Conservation (phyloP, 495 filamentous ascomycete species). For the Talaromyces adpressus region DNA sequence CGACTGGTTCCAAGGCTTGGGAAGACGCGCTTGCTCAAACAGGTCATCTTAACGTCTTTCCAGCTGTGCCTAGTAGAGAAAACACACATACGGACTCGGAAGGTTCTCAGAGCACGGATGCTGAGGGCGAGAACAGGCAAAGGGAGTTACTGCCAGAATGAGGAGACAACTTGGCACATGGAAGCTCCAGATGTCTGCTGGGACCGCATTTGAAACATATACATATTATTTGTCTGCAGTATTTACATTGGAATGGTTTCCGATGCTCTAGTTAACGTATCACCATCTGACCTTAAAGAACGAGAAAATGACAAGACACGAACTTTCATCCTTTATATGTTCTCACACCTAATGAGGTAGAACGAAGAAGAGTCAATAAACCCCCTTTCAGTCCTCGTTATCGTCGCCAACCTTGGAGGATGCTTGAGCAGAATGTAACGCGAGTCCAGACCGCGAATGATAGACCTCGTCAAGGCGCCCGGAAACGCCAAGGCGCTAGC, state of each 20-base stretch:
- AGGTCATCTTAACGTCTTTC: constrained; percentile 27
- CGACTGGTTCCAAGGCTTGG: constrained; percentile 63
- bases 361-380: too few species aligned
- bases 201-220: neutral
- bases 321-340: neutral
- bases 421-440: neutral
- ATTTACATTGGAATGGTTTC: neutral
- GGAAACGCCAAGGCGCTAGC: neutral
- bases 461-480: neutral
- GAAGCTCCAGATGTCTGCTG: neutral
- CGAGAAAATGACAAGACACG: neutral
- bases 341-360: too few species aligned
- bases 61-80: constrained; percentile 4
- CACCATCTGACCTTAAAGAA: neutral
- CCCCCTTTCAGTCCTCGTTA: neutral
- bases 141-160: neutral
- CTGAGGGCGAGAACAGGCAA: neutral
- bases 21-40: constrained; percentile 33
- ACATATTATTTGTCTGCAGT: neutral
- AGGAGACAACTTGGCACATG: neutral
- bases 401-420: neutral
- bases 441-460: neutral
- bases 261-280: neutral
- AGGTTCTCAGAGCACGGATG: neutral
- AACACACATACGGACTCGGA: constrained; percentile 7